Base-by-base conservation (phyloP, 2,329 filamentous ascomycete species). In the Penicillium sp. region DNA sequence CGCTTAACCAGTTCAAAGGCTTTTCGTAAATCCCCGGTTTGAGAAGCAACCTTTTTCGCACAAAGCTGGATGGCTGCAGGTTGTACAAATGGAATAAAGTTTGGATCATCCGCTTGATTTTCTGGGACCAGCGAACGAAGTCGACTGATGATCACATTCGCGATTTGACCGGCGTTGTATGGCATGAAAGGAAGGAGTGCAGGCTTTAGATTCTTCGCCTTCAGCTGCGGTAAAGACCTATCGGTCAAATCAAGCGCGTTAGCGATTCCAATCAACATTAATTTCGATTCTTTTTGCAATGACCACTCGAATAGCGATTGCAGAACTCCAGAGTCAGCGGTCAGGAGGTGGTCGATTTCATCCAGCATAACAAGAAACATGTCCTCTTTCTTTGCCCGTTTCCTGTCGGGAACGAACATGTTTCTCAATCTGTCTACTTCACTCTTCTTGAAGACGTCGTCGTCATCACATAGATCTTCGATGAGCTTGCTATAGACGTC, bases 241-340 rank as follows among this genome's bases (percentile, higher is more conserved):
- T 98, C 95, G 0, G 95, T 99, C 60, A 99, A 83, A 74, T 99
- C 95, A 58, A 99, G 84, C 4, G 95, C 95, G 72, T 99, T 99
- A 69, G 95, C 95, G 72, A 99, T 97, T 52, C 95, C 95, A 54
- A 99, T 86, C 19, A 99, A 83, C 41, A 95, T 83, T 5, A 99
- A 87, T 21, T 87, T 88, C 0, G 95, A 97, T 1, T 87, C 86
- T 66, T 88, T 88, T 65, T 92, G 87, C 71, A 99, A 82, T 1
- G 95, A 96, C 93, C 94, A 98, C 75, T 97, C 93, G 69, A 99
- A 97, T n/a, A 99, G 83, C 64, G 88, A 91, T 79, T 98, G 97
- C 15, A 99, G 83, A 58, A 95, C 90, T 69, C 96, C 92, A 62
- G 95, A 82, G 69, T 97, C 94, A 66, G 97, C 83, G 1, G 91